These are phyloP conservation scores for Populus deltoides DNA, from an alignment of 345 rosid genomes.

Conservation along the genomic window DNA sequence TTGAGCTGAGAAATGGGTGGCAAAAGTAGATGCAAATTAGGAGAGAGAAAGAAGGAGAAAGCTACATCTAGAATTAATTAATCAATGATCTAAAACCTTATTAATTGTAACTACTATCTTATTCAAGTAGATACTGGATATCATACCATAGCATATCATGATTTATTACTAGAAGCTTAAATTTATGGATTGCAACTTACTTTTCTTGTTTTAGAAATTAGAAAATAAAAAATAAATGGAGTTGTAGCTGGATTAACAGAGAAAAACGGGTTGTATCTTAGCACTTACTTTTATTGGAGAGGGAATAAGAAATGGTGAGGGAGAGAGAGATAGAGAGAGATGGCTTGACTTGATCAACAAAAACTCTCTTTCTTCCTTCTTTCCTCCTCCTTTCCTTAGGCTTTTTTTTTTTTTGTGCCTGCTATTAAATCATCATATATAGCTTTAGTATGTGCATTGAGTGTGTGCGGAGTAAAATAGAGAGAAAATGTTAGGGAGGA, in stretches of 20 bases:
- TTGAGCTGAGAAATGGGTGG: slow-evolving; percentile 26
- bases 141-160: background rate
- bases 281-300: background rate
- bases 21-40: slow-evolving; percentile 33
- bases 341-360: slow-evolving; percentile 11
- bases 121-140: background rate
- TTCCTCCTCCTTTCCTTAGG: background rate
- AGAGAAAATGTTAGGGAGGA: background rate
- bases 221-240: background rate
- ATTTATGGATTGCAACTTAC: background rate
- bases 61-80: slow-evolving; percentile 17
- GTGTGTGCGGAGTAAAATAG: background rate
- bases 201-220: background rate
- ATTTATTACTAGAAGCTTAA: background rate
- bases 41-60: slow-evolving; percentile 37
- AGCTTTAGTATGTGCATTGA: too few relatives aligned
- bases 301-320: background rate
- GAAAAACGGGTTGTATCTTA: background rate
- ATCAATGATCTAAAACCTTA: background rate
- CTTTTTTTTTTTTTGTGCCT: too few relatives aligned
- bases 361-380: background rate
- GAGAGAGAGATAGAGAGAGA: background rate
- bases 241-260: background rate
- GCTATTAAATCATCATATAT: too few relatives aligned
- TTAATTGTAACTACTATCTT: background rate